Base-by-base conservation (phyloP, 495 filamentous ascomycete species). In the Podospora pseudoanserina region DNA sequence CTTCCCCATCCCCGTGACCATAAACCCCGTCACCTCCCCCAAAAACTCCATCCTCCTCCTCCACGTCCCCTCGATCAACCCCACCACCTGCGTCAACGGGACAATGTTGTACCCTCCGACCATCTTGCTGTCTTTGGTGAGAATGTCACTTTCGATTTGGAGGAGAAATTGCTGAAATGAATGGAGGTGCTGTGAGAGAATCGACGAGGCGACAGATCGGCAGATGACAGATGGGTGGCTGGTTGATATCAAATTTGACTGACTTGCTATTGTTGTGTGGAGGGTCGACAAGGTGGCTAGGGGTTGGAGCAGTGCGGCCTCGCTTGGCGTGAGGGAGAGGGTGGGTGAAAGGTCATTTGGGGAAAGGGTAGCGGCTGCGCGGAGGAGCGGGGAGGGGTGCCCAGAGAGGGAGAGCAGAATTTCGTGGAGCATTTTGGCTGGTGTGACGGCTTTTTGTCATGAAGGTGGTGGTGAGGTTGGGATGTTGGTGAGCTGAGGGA, bases 51-150 rank as follows among this genome's bases (percentile, higher is more conserved):
- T 81, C 49, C 89, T 82, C 67, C 92, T 82, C 53, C 85, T 90
- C 95, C 95, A 97, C 13, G 13, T 7, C 26, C 85, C 90, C 4
- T 90, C 86, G 69, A 99, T 97, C 75, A 94, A 89, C 9, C 84
- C 85, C 5, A 97, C 89, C 9, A 99, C 83, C 5, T 87, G 90
- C 13, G 95, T 94, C 55, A 99, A 79, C 1, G 95, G 94, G 18
- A 97, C 95, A 68, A 97, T 95, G 61, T 93, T 88, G 72, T 97
- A 97, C 3, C 90, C 93, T 55, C 93, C 94, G 3, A 97, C 93
- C 71, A 90, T 85, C 20, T 79, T 84, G 5, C 85, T 78, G 72
- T 96, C 91, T 72, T 87, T 86, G 27, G 83, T 80, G 63, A 97
- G 80, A 55, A 99, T 90, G 7, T 82, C 83, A 63, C 84, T 85